These are phyloP conservation scores for Arachis stenosperma DNA, from an alignment of 306 rosid genomes.

Conservation along the genomic window DNA sequence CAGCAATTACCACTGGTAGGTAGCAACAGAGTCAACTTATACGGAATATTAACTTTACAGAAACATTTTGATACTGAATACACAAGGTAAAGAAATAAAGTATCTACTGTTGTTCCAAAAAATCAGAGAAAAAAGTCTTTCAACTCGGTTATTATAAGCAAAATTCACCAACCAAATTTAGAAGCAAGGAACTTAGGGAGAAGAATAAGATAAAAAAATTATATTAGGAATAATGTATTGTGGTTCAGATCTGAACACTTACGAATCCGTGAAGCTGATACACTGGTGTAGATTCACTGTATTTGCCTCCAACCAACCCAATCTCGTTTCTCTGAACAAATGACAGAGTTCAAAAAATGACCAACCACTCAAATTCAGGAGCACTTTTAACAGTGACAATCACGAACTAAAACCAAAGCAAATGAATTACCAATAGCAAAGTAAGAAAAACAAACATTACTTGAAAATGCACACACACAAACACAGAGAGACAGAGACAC, in stretches of 20 bases:
- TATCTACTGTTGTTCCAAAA: conserved; percentile 34
- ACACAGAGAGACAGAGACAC: neutral
- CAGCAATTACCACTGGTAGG: conserved; percentile 37
- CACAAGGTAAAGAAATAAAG: conserved; percentile 26
- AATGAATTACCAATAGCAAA: conserved; percentile 24
- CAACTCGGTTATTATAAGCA: conserved; percentile 31
- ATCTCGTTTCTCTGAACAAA: conserved; percentile 45
- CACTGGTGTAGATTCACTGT: conserved; percentile 49
- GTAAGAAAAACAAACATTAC: conserved; percentile 28
- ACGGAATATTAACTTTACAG: conserved; percentile 34
- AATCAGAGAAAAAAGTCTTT: conserved; percentile 25
- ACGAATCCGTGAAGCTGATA: conserved; percentile 54
- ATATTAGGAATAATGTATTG: neutral
- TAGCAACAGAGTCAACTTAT: conserved; percentile 36
- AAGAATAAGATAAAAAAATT: neutral
- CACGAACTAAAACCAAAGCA: conserved; percentile 40
- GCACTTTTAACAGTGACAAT: conserved; percentile 27
- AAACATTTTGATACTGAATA: conserved; percentile 29
- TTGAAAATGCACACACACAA: neutral
- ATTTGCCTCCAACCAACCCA: conserved; percentile 43
- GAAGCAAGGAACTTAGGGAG: conserved; percentile 15
- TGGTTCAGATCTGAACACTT: conserved; percentile 74
- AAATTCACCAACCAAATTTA: conserved; percentile 23
- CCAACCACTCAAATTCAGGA: conserved; percentile 33
- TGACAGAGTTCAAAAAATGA: conserved; percentile 35